These are phyloP conservation scores for Volvariella surrecta DNA, from an alignment of 1,284 basidiomycete genomes.

Conservation along the genomic window DNA sequence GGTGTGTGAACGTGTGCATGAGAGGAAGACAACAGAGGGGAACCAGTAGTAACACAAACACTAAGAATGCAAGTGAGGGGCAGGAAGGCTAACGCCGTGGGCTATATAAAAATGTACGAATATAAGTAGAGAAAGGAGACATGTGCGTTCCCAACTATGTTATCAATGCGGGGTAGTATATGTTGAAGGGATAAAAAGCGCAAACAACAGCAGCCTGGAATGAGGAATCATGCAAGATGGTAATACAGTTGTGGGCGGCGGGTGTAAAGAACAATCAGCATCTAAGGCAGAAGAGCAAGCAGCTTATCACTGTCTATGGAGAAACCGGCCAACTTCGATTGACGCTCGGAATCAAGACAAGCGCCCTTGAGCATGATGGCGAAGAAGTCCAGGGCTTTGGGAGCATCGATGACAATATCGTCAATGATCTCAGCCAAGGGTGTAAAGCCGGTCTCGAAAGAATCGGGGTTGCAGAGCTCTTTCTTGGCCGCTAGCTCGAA, in stretches of 20 bases:
- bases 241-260: background rate
- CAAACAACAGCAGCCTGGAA: background rate
- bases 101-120: no score
- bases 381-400: conserved; percentile 75
- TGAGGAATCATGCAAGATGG: background rate
- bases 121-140: no score
- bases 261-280: conserved; percentile 7
- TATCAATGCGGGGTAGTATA: background rate
- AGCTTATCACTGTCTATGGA: conserved; percentile 50
- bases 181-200: background rate
- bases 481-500: conserved; percentile 51
- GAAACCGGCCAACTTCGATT: conserved; percentile 47
- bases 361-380: conserved; percentile 67
- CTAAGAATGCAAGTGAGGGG: no score
- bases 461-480: conserved; percentile 41
- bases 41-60: no score
- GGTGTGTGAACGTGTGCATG: no score
- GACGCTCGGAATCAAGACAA: conserved; percentile 52
- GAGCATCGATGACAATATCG: conserved; percentile 85
- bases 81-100: no score
- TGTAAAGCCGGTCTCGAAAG: conserved; percentile 64
- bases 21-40: no score
- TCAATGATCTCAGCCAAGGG: conserved; percentile 70
- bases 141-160: no score
- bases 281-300: conserved; percentile 44